Percentiles rank a stretch among this genome's conserved stretches.
Conservation (phyloP, 1,284 basidiomycete species). For the Uromyces viciae-fabae region DNA sequence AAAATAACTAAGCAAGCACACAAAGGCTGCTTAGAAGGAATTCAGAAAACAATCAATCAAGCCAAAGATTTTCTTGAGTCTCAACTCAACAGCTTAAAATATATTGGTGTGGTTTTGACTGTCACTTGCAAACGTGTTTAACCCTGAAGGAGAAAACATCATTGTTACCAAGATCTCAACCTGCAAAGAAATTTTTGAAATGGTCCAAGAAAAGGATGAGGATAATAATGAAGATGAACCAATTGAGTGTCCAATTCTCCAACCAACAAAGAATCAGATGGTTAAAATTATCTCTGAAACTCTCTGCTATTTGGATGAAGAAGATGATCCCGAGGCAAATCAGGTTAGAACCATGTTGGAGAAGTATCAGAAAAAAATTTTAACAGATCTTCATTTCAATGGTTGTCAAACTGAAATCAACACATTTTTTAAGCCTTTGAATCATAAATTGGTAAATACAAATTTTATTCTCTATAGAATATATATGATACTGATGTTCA, state of each 20-base stretch:
- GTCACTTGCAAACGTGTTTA: neutral
- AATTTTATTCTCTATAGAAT: no score
- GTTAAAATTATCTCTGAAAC: neutral
- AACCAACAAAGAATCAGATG: conserved; percentile 1
- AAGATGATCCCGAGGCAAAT: neutral
- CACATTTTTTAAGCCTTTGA: neutral
- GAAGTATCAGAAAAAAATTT: neutral
- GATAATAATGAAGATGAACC: neutral
- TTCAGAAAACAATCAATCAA: neutral
- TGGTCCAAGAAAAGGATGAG: neutral
- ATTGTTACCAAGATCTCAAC: neutral
- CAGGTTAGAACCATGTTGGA: neutral
- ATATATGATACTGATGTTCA: no score
- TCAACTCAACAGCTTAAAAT: neutral
- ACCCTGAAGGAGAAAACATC: neutral
- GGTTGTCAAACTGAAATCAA: neutral
- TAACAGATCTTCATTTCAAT: conserved; percentile 1
- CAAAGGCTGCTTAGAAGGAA: neutral
- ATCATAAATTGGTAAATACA: no score
- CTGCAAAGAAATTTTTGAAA: neutral
- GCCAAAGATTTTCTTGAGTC: neutral
- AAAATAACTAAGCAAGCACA: neutral
- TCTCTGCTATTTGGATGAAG: neutral
- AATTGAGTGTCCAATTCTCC: neutral
- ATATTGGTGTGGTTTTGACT: neutral